Conservation (phyloP, 192 early-diverging fungal species). For the Jimgerdemannia lactiflua region DNA sequence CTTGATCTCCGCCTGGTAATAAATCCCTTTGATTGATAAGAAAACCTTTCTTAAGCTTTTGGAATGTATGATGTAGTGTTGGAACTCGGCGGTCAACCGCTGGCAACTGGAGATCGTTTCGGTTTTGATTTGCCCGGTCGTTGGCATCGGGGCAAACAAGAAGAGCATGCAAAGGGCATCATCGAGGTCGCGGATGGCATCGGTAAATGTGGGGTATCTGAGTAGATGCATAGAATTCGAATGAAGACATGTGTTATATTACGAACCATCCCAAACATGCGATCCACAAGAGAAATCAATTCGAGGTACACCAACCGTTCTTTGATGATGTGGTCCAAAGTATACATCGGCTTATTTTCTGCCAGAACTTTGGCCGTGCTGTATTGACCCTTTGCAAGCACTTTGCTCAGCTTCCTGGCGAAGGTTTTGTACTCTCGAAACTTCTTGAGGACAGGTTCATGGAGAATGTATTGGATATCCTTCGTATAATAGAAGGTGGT, state of each 20-base stretch:
- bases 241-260: background rate
- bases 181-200: constrained; percentile 93
- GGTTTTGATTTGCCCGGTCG: constrained; percentile 54
- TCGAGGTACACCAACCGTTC: constrained; percentile 59
- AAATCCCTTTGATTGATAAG: constrained; percentile 99
- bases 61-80: constrained; percentile 83
- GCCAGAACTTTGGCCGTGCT: constrained; percentile 74
- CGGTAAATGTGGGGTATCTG: constrained; percentile 90
- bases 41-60: constrained; percentile 85
- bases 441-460: constrained; percentile 91
- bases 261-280: background rate
- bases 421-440: constrained; percentile 93
- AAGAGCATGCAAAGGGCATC: constrained; percentile 98
- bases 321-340: constrained; percentile 90
- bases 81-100: constrained; percentile 87
- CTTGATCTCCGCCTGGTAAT: constrained; percentile 98
- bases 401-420: constrained; percentile 82
- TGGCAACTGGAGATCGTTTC: constrained; percentile 73
- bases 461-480: constrained; percentile 93
- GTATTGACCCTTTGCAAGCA: constrained; percentile 79
- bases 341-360: constrained; percentile 78
- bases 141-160: constrained; percentile 89
- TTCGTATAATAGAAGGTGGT: constrained; percentile 91
- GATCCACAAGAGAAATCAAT: constrained; percentile 7
- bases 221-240: background rate